Conservation (phyloP, 768 basidiomycete genomes). For the Butyriboletus loyo region DNA sequence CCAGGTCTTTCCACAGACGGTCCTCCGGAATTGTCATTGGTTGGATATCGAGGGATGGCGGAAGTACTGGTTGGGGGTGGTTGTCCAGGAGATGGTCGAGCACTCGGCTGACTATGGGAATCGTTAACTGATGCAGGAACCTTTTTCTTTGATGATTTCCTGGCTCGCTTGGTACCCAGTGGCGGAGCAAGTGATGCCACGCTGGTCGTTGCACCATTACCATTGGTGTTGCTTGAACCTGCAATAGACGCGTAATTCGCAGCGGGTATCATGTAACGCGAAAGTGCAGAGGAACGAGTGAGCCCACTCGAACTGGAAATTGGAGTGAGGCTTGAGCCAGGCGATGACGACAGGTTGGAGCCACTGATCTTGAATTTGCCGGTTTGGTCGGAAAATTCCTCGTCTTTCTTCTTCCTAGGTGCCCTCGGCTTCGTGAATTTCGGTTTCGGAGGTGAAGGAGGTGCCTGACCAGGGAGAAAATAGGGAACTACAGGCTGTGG, state of each 20-base stretch:
- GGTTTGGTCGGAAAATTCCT: slow-evolving; percentile 45
- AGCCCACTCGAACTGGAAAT: slow-evolving; percentile 21
- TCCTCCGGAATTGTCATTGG: neutral
- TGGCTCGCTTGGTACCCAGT: slow-evolving; percentile 8
- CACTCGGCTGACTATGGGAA: neutral
- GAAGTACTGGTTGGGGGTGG: neutral
- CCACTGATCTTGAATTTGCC: slow-evolving; percentile 44
- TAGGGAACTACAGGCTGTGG: slow-evolving; percentile 22
- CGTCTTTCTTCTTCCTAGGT: slow-evolving; percentile 32
- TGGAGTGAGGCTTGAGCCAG: slow-evolving; percentile 34
- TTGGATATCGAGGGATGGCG: slow-evolving; percentile 5
- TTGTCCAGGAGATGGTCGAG: slow-evolving; percentile 9
- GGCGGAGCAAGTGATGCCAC: neutral
- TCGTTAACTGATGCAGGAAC: neutral
- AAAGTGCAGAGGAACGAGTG: neutral
- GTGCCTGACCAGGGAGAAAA: slow-evolving; percentile 57
- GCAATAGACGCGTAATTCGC: neutral
- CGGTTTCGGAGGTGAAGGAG: slow-evolving; percentile 20
- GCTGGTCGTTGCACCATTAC: neutral
- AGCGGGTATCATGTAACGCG: slow-evolving; percentile 2
- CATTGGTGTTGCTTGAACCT: neutral
- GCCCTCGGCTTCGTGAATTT: slow-evolving; percentile 27
- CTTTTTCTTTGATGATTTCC: slow-evolving; percentile 12
- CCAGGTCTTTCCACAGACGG: neutral
- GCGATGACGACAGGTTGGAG: slow-evolving; percentile 22